Percentiles rank a stretch among this genome's conserved stretches.
These are phyloP conservation scores for Tolypocladium tropicale DNA, from an alignment of 2,329 filamentous ascomycete species.

Conservation along the genomic window DNA sequence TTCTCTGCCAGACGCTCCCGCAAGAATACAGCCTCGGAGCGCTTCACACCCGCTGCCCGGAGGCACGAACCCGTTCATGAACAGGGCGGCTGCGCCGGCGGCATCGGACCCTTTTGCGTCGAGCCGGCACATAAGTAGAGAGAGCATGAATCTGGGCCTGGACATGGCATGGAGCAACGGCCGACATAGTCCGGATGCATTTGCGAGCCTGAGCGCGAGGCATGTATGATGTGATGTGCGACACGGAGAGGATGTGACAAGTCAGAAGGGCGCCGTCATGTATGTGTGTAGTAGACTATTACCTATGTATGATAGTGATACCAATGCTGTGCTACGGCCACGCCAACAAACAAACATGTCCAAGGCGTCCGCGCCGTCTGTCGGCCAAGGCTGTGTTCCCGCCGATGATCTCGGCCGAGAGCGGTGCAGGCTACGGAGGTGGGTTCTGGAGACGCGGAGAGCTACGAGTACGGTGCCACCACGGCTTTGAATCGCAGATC, in stretches of 20 bases:
- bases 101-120: conserved; percentile 32
- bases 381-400: not conserved
- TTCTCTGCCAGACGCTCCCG: conserved; percentile 15
- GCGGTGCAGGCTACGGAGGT: not conserved
- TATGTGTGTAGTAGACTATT: not conserved
- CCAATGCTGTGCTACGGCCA: not conserved
- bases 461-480: not conserved
- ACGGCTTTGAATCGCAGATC: not conserved
- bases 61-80: conserved; percentile 49
- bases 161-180: conserved; percentile 58
- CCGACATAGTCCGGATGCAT: conserved; percentile 69
- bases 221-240: conserved; percentile 30
- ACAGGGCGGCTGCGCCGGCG: conserved; percentile 14
- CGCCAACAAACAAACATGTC: not conserved
- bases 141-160: conserved; percentile 59
- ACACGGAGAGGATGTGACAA: not conserved
- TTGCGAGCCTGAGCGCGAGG: conserved; percentile 61
- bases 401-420: not conserved
- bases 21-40: conserved; percentile 15
- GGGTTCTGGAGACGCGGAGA: not conserved
- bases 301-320: not conserved
- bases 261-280: not conserved
- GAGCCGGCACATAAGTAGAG: conserved; percentile 41
- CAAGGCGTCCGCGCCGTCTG: not conserved
- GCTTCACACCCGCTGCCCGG: conserved; percentile 25